A percentile compares a stretch with the other conserved stretches of the same genome.
Conservation (phyloP, 768 basidiomycete genomes). For the Calocera viscosa region DNA sequence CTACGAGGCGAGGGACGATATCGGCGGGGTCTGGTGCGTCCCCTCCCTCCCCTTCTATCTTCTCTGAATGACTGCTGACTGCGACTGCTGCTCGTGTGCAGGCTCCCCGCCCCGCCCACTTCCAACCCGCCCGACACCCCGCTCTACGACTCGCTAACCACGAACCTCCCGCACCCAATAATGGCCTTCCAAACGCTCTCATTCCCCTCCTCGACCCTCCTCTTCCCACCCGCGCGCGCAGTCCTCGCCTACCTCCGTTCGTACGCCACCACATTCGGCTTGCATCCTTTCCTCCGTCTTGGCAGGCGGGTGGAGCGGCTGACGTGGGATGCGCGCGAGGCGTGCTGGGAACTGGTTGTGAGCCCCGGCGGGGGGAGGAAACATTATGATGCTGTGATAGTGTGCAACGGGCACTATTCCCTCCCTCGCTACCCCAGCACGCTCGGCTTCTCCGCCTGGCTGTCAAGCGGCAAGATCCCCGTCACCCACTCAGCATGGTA, state of each 20-base stretch:
- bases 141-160: constrained; percentile 67
- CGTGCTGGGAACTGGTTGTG: constrained; percentile 29
- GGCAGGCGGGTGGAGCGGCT: constrained; percentile 39
- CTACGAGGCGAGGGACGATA: constrained; percentile 50
- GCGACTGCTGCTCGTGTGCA: constrained; percentile 10
- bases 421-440: constrained; percentile 49
- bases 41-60: not conserved
- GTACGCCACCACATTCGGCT: constrained; percentile 50
- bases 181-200: constrained; percentile 55
- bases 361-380: constrained; percentile 26
- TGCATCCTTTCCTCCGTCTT: constrained; percentile 51
- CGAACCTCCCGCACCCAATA: constrained; percentile 65
- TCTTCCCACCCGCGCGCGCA: constrained; percentile 49
- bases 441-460: constrained; percentile 51
- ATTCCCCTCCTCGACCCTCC: constrained; percentile 59
- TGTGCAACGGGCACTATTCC: constrained; percentile 66
- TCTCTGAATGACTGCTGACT: not conserved
- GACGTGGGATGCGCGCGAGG: constrained; percentile 13
- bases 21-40: constrained; percentile 69
- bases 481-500: constrained; percentile 61
- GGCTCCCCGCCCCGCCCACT: constrained; percentile 45
- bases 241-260: constrained; percentile 58
- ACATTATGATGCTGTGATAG: constrained; percentile 51
- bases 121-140: constrained; percentile 50
- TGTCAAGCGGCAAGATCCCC: constrained; percentile 29